A percentile compares a stretch with the other conserved stretches of the same genome.
Conservation (phyloP, 495 filamentous ascomycete species). For the Neurospora sp. region DNA sequence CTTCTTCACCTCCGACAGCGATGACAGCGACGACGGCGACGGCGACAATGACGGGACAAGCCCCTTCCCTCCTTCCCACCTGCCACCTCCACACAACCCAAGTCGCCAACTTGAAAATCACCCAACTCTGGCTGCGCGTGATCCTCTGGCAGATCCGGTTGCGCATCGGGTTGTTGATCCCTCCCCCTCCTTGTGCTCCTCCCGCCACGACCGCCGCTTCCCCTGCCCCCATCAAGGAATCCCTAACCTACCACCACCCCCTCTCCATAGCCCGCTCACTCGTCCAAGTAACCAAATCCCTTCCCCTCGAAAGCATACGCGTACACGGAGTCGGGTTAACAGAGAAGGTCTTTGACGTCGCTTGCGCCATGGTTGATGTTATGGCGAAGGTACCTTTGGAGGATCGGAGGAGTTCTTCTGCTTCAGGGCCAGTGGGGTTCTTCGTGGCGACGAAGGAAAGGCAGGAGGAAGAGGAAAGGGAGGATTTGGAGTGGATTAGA, state of each 20-base stretch:
- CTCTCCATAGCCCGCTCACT: constrained; percentile 47
- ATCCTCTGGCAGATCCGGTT: constrained; percentile 59
- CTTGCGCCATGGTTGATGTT: constrained; percentile 46
- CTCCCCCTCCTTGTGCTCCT: not conserved
- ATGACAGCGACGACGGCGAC: not conserved
- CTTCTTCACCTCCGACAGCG: not conserved
- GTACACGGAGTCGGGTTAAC: constrained; percentile 54
- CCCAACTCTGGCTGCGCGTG: constrained; percentile 64
- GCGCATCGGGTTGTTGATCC: constrained; percentile 24
- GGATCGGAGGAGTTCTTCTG: constrained; percentile 9
- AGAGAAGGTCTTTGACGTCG: constrained; percentile 48
- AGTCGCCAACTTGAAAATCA: constrained; percentile 58
- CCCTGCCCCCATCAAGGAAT: constrained; percentile 8
- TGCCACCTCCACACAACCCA: constrained; percentile 54
- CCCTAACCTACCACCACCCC: constrained; percentile 37
- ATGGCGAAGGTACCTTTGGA: constrained; percentile 22
- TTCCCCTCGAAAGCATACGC: constrained; percentile 44
- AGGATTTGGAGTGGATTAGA: not conserved
- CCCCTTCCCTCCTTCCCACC: not conserved
- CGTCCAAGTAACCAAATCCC: constrained; percentile 40
- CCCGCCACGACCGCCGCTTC: not conserved
- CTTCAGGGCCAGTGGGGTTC: not conserved
- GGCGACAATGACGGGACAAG: not conserved
- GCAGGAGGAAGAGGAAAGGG: not conserved
- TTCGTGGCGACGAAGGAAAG: not conserved